A percentile compares a stretch with the other conserved stretches of the same genome.
phyloP scores from a whole-genome alignment of 495 filamentous ascomycete species.

The Aspergillus biplanus region DNA sequence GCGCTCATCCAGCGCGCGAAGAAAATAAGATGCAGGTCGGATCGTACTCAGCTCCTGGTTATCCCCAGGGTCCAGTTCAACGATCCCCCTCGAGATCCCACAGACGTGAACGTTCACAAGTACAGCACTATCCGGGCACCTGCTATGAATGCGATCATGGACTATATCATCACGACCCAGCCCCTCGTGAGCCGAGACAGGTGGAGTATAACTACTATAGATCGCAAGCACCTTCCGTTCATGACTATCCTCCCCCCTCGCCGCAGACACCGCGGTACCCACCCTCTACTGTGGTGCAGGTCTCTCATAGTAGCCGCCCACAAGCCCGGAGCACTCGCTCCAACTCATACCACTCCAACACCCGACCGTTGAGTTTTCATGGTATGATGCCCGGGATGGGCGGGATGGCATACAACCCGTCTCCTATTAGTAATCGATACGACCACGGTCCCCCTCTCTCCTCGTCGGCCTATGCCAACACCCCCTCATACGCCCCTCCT shows the following conservation, averaged over 20 bases:
- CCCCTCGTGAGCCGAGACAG: slow-evolving; percentile 36
- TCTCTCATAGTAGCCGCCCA: slow-evolving; percentile 33
- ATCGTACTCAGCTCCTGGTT: slow-evolving; percentile 34
- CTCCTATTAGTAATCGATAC: slow-evolving; percentile 33
- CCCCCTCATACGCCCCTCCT: slow-evolving; percentile 29
- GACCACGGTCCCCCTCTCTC: slow-evolving; percentile 45
- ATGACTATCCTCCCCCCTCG: slow-evolving; percentile 39
- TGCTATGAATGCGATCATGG: slow-evolving; percentile 39
- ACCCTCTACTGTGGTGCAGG: slow-evolving; percentile 29
- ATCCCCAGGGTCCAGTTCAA: slow-evolving; percentile 34
- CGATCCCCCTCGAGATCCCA: slow-evolving; percentile 42
- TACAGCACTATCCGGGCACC: slow-evolving; percentile 34
- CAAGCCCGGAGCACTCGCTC: slow-evolving; percentile 34
- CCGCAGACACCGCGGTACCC: slow-evolving; percentile 35
- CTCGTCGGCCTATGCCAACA: slow-evolving; percentile 40
- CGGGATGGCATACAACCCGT: slow-evolving; percentile 37
- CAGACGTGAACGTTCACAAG: slow-evolving; percentile 37
- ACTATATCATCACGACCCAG: slow-evolving; percentile 39
- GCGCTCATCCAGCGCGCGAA: slow-evolving; percentile 33
- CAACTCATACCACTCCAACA: slow-evolving; percentile 38
- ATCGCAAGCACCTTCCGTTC: slow-evolving; percentile 30
- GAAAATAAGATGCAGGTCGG: slow-evolving; percentile 45
- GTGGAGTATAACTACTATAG: slow-evolving; percentile 37
- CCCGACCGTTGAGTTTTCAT: slow-evolving; percentile 51
- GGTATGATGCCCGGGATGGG: slow-evolving; percentile 38